These are phyloP conservation scores for Nematocida ironsii DNA, from an alignment of 371 early-diverging fungal species.

Conservation along the genomic window DNA sequence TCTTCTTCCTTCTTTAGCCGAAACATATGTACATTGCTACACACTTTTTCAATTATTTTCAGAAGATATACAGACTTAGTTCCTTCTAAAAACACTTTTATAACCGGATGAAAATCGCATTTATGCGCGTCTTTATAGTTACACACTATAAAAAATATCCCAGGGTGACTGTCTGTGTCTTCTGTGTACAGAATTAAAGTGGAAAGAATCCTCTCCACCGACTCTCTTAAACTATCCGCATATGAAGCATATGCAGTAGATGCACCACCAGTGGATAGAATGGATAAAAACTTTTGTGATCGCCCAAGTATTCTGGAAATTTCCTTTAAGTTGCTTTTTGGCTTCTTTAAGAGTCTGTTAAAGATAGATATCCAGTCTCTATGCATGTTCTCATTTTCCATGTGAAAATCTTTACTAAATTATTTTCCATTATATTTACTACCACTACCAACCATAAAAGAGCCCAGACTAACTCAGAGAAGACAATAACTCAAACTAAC, in stretches of 20 bases:
- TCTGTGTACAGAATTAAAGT: not conserved
- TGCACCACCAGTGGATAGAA: not conserved
- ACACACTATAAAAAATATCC: slow-evolving; percentile 16
- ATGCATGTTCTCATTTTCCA: slow-evolving; percentile 13
- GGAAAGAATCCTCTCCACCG: slow-evolving; percentile 1
- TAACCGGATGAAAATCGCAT: not conserved
- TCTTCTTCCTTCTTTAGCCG: not conserved
- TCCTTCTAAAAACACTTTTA: not conserved
- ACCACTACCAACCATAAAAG: no score
- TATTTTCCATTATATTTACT: no score
- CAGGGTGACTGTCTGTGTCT: not conserved
- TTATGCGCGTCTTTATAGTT: not conserved
- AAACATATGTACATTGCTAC: not conserved
- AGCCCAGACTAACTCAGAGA: no score
- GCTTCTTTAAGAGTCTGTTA: slow-evolving; percentile 7
- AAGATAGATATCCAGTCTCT: slow-evolving; percentile 24
- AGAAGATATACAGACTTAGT: not conserved
- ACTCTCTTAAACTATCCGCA: slow-evolving; percentile 19
- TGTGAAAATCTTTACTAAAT: not conserved
- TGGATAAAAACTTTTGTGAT: slow-evolving; percentile 23
- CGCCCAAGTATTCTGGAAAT: slow-evolving; percentile 15
- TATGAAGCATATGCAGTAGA: slow-evolving; percentile 39
- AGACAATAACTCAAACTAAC: no score
- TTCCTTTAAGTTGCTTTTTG: not conserved
- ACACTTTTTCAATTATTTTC: not conserved